Base-by-base conservation (phyloP, 2,329 filamentous ascomycete genomes). In the Fusarium circinatum region DNA sequence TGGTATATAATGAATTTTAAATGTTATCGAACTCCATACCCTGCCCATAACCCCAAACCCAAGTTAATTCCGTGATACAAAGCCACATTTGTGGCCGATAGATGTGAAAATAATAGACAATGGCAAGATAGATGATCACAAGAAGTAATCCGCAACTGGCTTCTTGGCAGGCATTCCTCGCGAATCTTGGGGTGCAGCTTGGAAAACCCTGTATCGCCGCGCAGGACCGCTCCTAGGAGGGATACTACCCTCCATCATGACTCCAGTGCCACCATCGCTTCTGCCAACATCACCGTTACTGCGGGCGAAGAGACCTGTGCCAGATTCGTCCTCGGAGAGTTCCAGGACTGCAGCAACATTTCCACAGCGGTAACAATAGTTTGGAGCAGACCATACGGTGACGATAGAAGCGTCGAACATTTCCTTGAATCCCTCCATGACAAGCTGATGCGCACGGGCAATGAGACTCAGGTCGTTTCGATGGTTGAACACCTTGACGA, bases 391-490 rank as follows among this genome's bases (percentile, higher is more conserved):
- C 96, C 96, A 99, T n/a, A 99, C 96, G 0, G 96, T 99, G 47
- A 98, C 96, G 73, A 99, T 98, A 54, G 92, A 94, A 20, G 91
- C 93, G 80, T 98, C 94, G 79, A 98, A 99, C 95, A 98, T 98
- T 82, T 98, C 96, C 84, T 98, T 98, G 83, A 98, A 99, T 1
- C 96, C 96, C 82, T 99, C 96, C 96, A 98, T 99, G 74, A 99
- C 96, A 28, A 99, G 90, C 82, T 99, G 96, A 81, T 99, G 96
- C 2, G 96, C 96, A 62, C 96, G 91, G 24, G 96, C 96, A 74
- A 99, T 96, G 59, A 99, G 88, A 28, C 92, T 94, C 34, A 99
- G 88, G 79, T 98, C 94, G 82, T 99, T 99, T 65, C 91, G 90
- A 83, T 98, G 92, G 84, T 98, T 99, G 86, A 99, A 99, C 74